phyloP scores from a whole-genome alignment of 2,329 filamentous ascomycete species.

The Microcyclospora tardicrescens region DNA sequence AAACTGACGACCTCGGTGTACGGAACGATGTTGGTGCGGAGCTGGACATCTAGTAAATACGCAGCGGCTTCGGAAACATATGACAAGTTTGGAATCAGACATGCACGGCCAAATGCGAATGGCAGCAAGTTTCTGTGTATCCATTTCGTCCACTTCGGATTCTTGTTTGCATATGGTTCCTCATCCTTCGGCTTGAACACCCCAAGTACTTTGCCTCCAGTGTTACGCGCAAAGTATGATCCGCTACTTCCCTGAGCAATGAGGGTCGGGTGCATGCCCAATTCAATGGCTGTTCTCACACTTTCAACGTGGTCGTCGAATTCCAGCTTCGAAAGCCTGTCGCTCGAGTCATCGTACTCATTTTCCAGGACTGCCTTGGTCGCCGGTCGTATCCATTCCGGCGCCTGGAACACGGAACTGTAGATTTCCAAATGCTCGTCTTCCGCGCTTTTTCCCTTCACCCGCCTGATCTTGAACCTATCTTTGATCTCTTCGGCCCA shows the following conservation, averaged over 20 bases:
- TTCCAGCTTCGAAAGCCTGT: slow-evolving; percentile 60
- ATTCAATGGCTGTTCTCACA: slow-evolving; percentile 77
- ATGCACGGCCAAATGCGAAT: slow-evolving; percentile 90
- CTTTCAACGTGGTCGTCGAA: slow-evolving; percentile 85
- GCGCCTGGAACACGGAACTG: slow-evolving; percentile 90
- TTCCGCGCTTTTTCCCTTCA: slow-evolving; percentile 59
- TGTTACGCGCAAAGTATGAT: slow-evolving; percentile 91
- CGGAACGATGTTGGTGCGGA: slow-evolving; percentile 83
- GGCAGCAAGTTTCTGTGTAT: slow-evolving; percentile 95
- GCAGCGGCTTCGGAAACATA: slow-evolving; percentile 97
- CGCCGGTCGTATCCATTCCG: slow-evolving; percentile 70
- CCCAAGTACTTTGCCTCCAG: slow-evolving; percentile 83
- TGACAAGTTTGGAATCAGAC: slow-evolving; percentile 90
- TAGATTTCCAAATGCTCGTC: slow-evolving; percentile 90
- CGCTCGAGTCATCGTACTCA: slow-evolving; percentile 31
- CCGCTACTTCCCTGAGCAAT: slow-evolving; percentile 96
- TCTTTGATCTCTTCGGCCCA: slow-evolving; percentile 98
- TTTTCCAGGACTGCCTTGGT: slow-evolving; percentile 60
- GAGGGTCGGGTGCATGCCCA: slow-evolving; percentile 86
- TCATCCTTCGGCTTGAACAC: slow-evolving; percentile 99
- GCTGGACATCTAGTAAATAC: slow-evolving; percentile 81
- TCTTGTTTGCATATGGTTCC: slow-evolving; percentile 90
- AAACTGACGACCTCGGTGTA: slow-evolving; percentile 92
- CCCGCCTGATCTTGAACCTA: slow-evolving; percentile 79
- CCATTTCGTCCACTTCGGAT: slow-evolving; percentile 99